Percentiles rank a stretch among this genome's conserved stretches.
These are phyloP conservation scores for Trichoderma asperellum DNA, from an alignment of 2,329 filamentous ascomycete genomes.

Conservation along the genomic window DNA sequence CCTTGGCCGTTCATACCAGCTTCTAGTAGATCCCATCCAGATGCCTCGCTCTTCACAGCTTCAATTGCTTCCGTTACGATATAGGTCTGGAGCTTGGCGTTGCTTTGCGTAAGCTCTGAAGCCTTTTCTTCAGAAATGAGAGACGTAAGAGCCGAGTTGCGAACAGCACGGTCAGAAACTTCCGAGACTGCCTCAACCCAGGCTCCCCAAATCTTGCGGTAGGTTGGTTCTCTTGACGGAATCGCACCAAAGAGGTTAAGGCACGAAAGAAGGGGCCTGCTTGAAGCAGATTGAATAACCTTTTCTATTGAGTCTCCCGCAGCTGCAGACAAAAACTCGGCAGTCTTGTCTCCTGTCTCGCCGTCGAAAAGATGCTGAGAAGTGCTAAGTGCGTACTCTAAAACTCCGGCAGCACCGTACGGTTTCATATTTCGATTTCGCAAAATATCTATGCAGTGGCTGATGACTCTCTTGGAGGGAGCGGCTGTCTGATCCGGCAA, in stretches of 20 bases:
- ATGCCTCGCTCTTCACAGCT: slow-evolving; percentile 42
- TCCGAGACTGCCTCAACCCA: slow-evolving; percentile 50
- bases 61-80: slow-evolving; percentile 48
- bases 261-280: slow-evolving; percentile 65
- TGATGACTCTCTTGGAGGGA: slow-evolving; percentile 40
- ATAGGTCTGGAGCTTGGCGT: slow-evolving; percentile 51
- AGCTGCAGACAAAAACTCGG: slow-evolving; percentile 53
- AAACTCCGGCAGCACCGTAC: slow-evolving; percentile 55
- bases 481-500: slow-evolving; percentile 39
- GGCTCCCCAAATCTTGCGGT: slow-evolving; percentile 49
- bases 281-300: slow-evolving; percentile 71
- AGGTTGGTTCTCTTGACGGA: slow-evolving; percentile 43
- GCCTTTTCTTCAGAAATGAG: slow-evolving; percentile 54
- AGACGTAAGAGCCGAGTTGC: slow-evolving; percentile 44
- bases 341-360: slow-evolving; percentile 42
- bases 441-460: slow-evolving; percentile 49
- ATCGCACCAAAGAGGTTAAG: slow-evolving; percentile 60
- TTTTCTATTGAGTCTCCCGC: slow-evolving; percentile 58
- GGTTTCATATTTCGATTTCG: slow-evolving; percentile 59
- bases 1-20: slow-evolving; percentile 50
- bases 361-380: slow-evolving; percentile 49
- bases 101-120: slow-evolving; percentile 44
- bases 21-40: slow-evolving; percentile 53
- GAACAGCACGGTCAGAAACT: slow-evolving; percentile 33
- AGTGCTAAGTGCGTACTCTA: slow-evolving; percentile 46